Conservation (phyloP, 164 flowering plant genomes). For the Piper longum region DNA sequence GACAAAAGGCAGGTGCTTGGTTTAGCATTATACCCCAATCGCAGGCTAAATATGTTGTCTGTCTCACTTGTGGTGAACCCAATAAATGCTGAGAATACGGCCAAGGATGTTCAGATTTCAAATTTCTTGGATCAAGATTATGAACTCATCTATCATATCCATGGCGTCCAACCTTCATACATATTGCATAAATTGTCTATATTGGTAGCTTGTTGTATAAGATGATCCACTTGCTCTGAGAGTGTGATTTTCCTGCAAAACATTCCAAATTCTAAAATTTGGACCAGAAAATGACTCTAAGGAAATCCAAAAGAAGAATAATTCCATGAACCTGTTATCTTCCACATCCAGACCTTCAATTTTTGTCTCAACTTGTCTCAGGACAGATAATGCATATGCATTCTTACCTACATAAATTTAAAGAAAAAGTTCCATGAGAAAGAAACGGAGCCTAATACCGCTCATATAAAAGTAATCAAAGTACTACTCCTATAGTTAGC, state of each 20-base stretch:
- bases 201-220: conserved; percentile 82
- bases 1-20: no score
- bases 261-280: not conserved
- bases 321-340: conserved; percentile 42
- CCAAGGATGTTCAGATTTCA: not conserved
- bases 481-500: not conserved
- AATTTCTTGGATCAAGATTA: not conserved
- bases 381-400: conserved; percentile 69
- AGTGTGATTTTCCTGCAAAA: conserved; percentile 51
- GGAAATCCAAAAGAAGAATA: not conserved
- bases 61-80: not conserved
- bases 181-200: conserved; percentile 89
- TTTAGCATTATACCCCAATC: no score
- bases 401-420: conserved; percentile 46
- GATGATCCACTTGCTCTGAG: conserved; percentile 87
- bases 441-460: not conserved
- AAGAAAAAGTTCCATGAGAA: not conserved
- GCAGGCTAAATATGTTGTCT: no score
- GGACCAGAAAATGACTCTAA: no score
- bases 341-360: conserved; percentile 73
- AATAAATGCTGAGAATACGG: not conserved
- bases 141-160: conserved; percentile 42
- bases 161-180: conserved; percentile 99
- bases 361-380: conserved; percentile 80
- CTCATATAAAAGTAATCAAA: not conserved